Evolutionary conservation across 768 basidiomycete genomes (phyloP).

Genomic region (Obba rivulosa): DNA sequence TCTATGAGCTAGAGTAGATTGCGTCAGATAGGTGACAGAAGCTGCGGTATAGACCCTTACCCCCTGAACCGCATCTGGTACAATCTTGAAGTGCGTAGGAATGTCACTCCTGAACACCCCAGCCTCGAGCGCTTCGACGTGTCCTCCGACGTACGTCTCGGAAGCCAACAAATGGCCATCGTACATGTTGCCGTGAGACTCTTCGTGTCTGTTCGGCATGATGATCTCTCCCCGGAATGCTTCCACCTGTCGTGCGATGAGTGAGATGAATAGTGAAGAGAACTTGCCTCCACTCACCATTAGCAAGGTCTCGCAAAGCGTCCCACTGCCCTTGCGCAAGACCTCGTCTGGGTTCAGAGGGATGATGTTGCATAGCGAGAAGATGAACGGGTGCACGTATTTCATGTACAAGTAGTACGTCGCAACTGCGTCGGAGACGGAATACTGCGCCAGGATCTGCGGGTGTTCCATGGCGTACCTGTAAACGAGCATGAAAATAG

Average conservation of each 20-base stretch:
- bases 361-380: constrained; percentile 98
- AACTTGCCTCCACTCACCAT: constrained; percentile 61
- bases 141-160: constrained; percentile 98
- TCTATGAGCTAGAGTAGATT: constrained; percentile 66
- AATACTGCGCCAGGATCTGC: constrained; percentile 91
- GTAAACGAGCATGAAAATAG: constrained; percentile 1
- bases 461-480: constrained; percentile 97
- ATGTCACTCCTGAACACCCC: constrained; percentile 98
- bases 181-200: constrained; percentile 85
- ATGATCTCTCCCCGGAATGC: constrained; percentile 89
- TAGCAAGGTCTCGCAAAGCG: constrained; percentile 92
- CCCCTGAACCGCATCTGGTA: constrained; percentile 80
- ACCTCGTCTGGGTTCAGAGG: constrained; percentile 96
- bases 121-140: constrained; percentile 97
- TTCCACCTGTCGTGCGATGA: constrained; percentile 64
- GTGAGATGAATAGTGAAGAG: background rate
- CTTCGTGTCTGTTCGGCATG: constrained; percentile 98
- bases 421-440: constrained; percentile 99
- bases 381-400: constrained; percentile 99
- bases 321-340: constrained; percentile 91
- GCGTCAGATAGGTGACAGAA: constrained; percentile 3
- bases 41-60: constrained; percentile 31
- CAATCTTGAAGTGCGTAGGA: constrained; percentile 89
- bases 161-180: constrained; percentile 96
- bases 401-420: constrained; percentile 99